Base-by-base conservation (phyloP, 148 eudicot genomes). In the Cornus suecica region DNA sequence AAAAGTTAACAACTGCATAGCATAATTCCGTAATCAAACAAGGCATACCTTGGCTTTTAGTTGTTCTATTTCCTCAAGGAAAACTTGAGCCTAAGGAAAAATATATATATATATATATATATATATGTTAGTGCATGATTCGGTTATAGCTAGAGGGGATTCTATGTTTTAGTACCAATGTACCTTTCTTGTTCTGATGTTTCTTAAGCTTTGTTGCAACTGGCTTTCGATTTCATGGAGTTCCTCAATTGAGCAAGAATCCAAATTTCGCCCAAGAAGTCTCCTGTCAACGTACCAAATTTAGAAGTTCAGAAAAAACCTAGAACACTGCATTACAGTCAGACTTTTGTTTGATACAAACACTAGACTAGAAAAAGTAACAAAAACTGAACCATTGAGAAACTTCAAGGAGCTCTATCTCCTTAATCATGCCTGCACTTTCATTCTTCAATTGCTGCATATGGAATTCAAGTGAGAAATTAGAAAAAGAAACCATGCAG, bases 161-260 rank as follows among this genome's bases (percentile, higher is more conserved):
- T 64, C 10, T 10, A 65, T 41, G 32, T 28, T 65, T 14, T 32
- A 16, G 24, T 58, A 15, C 2, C 37, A 72, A 13, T 24, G 16
- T 68, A 86, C 88, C 88, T 86, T 86, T 78, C 80, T 80, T 5
- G 76, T 68, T 69, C 79, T 74, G 65, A 85, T 61, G 42, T 76
- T 83, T 31, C 64, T 75, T 54, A 86, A 72, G 84, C 88, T 86
- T 72, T 26, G 54, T 65, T 86, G 82, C 10, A 86, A 63, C 74
- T 80, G 88, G 64, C 6, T 78, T 28, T 76, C 84, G 26, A 78
- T 80, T n/a, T 80, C 84, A 22, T 65, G 76, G 65, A 86, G 86
- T 70, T 86, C 86, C 51, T 83, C 71, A 70, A 78, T 7, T 13
- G 86, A 80, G 61, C 78, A 77, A n/a, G 82, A 67, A 6, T 13